These are phyloP conservation scores for Ambispora gerdemannii DNA, from an alignment of 192 early-diverging fungal genomes.

Conservation along the genomic window DNA sequence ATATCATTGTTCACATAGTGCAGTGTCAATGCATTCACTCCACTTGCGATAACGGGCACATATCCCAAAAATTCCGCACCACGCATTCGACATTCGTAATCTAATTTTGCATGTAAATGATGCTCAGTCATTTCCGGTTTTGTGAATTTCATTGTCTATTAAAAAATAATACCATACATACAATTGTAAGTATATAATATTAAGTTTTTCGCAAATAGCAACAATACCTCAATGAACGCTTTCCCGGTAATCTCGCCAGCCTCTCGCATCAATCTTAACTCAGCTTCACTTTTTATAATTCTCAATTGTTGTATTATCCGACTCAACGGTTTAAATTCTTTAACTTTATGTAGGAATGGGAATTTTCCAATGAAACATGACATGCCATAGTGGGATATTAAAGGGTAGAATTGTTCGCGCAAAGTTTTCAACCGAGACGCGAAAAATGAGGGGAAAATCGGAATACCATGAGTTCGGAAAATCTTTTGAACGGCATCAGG, in stretches of 20 bases:
- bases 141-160: slow-evolving; percentile 69
- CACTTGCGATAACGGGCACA: slow-evolving; percentile 94
- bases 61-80: slow-evolving; percentile 76
- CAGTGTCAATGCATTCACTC: slow-evolving; percentile 84
- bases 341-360: not conserved
- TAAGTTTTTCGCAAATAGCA: not conserved
- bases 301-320: slow-evolving; percentile 71
- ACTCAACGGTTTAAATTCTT: slow-evolving; percentile 46
- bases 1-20: slow-evolving; percentile 93
- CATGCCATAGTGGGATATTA: not conserved
- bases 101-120: slow-evolving; percentile 72
- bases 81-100: slow-evolving; percentile 61
- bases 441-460: not conserved
- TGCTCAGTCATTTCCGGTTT: slow-evolving; percentile 69
- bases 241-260: slow-evolving; percentile 74
- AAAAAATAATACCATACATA: not conserved
- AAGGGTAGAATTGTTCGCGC: not conserved
- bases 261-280: slow-evolving; percentile 75
- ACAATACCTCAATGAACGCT: slow-evolving; percentile 66
- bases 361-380: not conserved
- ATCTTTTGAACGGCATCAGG: slow-evolving; percentile 16
- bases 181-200: slow-evolving; percentile 1
- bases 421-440: not conserved
- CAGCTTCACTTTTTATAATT: slow-evolving; percentile 72
- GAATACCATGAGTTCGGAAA: slow-evolving; percentile 22